Evolutionary conservation across 2,329 filamentous ascomycete species (phyloP).

Genomic region (Fusarium brachygibbosum): DNA sequence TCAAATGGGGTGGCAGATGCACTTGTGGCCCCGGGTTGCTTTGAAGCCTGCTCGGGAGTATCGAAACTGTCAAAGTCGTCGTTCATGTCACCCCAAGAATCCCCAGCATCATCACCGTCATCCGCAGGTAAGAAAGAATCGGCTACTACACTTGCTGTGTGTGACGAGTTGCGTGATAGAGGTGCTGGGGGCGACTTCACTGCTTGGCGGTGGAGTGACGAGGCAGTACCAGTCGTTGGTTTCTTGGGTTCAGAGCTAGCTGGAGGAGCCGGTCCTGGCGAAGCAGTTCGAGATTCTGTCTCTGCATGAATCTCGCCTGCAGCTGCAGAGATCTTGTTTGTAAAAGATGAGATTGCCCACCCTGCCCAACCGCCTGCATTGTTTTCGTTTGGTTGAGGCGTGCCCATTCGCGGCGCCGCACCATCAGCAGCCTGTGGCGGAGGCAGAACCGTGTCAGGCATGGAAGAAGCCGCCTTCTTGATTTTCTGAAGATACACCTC

Average conservation of each 20-base stretch:
- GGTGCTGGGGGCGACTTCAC: conserved; percentile 65
- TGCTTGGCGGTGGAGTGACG: conserved; percentile 71
- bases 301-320: conserved; percentile 85
- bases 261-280: conserved; percentile 58
- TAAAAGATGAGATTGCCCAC: conserved; percentile 99
- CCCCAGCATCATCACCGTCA: conserved; percentile 72
- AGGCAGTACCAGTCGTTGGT: conserved; percentile 65
- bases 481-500: conserved; percentile 88
- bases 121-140: conserved; percentile 69
- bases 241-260: conserved; percentile 57
- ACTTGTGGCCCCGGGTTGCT: conserved; percentile 50
- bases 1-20: conserved; percentile 71
- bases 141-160: conserved; percentile 59
- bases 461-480: conserved; percentile 79
- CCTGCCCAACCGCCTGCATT: conserved; percentile 78
- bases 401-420: conserved; percentile 80
- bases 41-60: conserved; percentile 49
- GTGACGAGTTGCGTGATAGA: conserved; percentile 63
- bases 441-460: conserved; percentile 85
- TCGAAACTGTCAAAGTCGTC: conserved; percentile 63
- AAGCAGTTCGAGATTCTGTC: conserved; percentile 59
- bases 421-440: conserved; percentile 68
- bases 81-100: conserved; percentile 82
- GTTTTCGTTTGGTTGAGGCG: conserved; percentile 74
- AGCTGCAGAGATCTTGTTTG: conserved; percentile 88